Base-by-base conservation (phyloP, 1,284 basidiomycete genomes). In the Sporisorium scitamineum region DNA sequence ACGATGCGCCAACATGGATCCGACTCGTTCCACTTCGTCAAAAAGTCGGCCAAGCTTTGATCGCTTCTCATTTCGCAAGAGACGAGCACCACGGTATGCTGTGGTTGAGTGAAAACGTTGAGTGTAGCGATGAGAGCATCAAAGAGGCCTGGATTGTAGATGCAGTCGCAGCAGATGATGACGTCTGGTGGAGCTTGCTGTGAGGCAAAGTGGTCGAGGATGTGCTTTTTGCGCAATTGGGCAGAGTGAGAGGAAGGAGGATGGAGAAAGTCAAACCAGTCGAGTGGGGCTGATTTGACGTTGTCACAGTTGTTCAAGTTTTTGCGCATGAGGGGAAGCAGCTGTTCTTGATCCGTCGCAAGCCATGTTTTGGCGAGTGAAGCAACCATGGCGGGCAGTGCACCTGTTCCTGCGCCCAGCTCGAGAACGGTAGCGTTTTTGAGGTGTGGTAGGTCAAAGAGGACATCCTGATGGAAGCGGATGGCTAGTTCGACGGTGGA, bases 131-230 rank as follows among this genome's bases (percentile, higher is more conserved):
- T 50, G 5, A 85, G 67, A 14, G 82, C 68, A 2, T 60, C 41
- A 44, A 84, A 82, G 11, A 85, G 63, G 6, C 58, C 54, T 3
- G 82, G 81, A 37, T 84, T 84, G 70, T 79, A 83, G 61, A 83
- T 76, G 68, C 79, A 80, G 50, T 83, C 80, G 48, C 76, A 62
- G 54, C 79, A 79, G 37, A 82, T 31, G 41, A 82, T 66, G 20
- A 80, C 24, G n/a, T 79, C 77, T 5, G 67, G 67, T 26, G 20
- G n/a, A 2, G 37, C 3, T 8, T 50, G 45, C 18, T 10, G 4
- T 31, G 31, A 16, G 18, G 20, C 56, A 29, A 75, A 41, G 9
- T 67, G 72, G 3, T 60, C 50, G 29, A 75, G 63, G 24, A 75
- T 60, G 22, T 54, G 37, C 11, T 39, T 63, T 16, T 65, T 67